Conservation (phyloP, 23 red algal species). For the Pyropia yezoensis region DNA sequence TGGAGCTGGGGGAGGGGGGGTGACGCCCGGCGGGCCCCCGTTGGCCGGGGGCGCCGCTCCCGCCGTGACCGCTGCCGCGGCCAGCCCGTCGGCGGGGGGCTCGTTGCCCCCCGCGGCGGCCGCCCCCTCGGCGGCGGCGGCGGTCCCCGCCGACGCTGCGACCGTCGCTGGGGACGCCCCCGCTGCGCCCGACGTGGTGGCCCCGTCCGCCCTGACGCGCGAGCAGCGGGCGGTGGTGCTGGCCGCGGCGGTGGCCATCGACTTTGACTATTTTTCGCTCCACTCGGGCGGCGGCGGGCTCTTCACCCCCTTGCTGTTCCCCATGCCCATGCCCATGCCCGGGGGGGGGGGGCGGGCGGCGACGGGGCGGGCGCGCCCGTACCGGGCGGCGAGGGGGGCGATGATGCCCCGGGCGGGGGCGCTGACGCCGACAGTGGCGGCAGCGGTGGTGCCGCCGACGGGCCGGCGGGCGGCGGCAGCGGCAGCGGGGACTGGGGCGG, state of each 20-base stretch:
- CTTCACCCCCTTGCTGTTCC: slow-evolving; percentile 9
- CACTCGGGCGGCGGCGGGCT: slow-evolving; percentile 63
- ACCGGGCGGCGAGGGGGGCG: not conserved
- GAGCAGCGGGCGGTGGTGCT: slow-evolving; percentile 72
- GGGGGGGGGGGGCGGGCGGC: slow-evolving; percentile 5
- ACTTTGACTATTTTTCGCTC: slow-evolving; percentile 98
- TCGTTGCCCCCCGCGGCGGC: too few relatives aligned
- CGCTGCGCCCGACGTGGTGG: not conserved
- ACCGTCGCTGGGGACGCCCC: not conserved
- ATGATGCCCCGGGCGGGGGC: slow-evolving; percentile 25
- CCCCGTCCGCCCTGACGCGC: not conserved
- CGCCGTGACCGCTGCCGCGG: too few relatives aligned
- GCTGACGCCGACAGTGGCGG: too few relatives aligned
- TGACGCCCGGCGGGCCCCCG: not conserved
- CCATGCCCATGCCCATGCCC: slow-evolving; percentile 24
- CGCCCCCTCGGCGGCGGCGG: not conserved
- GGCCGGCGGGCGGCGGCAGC: too few relatives aligned
- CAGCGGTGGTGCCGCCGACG: too few relatives aligned
- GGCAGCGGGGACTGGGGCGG: too few relatives aligned
- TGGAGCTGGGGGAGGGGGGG: slow-evolving; percentile 8
- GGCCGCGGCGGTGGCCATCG: slow-evolving; percentile 73
- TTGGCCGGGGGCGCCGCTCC: too few relatives aligned
- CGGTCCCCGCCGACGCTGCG: not conserved
- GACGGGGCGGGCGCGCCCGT: slow-evolving; percentile 7
- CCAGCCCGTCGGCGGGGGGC: too few relatives aligned